Evolutionary conservation across 2,329 filamentous ascomycete genomes (phyloP).

Genomic region (Metarhizium robertsii): DNA sequence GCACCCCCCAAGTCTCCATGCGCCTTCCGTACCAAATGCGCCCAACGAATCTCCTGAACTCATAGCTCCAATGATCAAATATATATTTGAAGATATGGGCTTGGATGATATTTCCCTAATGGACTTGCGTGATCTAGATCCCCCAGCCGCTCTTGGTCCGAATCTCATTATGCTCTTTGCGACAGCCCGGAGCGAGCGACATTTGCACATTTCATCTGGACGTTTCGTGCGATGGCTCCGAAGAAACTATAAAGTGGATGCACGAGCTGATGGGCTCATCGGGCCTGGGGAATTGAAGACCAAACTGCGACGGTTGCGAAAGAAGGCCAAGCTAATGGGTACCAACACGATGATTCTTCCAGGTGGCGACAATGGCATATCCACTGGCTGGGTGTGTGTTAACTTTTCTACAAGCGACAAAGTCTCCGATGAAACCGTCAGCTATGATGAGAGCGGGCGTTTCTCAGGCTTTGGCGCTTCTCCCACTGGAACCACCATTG

Average conservation of each 20-base stretch:
- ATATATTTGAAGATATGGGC: constrained; percentile 75
- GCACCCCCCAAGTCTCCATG: constrained; percentile 38
- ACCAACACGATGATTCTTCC: constrained; percentile 57
- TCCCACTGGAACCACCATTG: constrained; percentile 39
- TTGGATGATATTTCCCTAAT: constrained; percentile 72
- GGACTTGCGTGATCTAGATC: constrained; percentile 76
- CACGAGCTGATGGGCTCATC: constrained; percentile 78
- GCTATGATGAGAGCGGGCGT: constrained; percentile 39
- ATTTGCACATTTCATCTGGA: constrained; percentile 84
- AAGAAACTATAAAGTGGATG: constrained; percentile 59
- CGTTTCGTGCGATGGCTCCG: constrained; percentile 82
- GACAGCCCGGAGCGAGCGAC: constrained; percentile 84
- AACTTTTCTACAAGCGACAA: constrained; percentile 67
- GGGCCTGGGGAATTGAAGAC: constrained; percentile 87
- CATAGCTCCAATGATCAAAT: constrained; percentile 62
- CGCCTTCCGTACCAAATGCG: constrained; percentile 38
- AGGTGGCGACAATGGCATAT: constrained; percentile 71
- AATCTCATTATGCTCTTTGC: constrained; percentile 90
- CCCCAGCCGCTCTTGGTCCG: constrained; percentile 76
- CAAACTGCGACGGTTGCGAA: constrained; percentile 70
- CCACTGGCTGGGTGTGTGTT: constrained; percentile 93
- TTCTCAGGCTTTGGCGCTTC: constrained; percentile 69
- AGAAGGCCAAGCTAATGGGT: constrained; percentile 72
- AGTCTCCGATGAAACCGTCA: constrained; percentile 33
- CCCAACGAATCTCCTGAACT: constrained; percentile 64